phyloP scores from a whole-genome alignment of 768 basidiomycete species.

The Serpula lacrymans region DNA sequence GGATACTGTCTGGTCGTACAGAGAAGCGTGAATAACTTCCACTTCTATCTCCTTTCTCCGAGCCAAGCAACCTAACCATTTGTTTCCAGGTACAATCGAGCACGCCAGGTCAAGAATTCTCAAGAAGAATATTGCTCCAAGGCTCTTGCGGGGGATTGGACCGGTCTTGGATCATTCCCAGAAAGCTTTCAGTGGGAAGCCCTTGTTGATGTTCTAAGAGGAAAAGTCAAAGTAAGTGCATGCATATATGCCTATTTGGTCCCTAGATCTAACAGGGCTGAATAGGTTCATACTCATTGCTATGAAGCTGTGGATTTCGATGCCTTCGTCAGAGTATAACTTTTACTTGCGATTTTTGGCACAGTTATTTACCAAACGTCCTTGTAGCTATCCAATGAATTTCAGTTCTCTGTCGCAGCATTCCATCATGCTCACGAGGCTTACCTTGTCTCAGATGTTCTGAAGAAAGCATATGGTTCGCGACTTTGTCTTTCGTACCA shows the following conservation, averaged over 20 bases:
- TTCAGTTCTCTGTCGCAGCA: conserved; percentile 70
- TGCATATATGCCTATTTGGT: background rate
- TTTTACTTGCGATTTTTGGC: background rate
- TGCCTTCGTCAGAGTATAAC: conserved; percentile 55
- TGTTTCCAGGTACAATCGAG: conserved; percentile 51
- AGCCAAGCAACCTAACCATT: conserved; percentile 5
- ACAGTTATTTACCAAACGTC: conserved; percentile 2
- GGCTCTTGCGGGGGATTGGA: conserved; percentile 44
- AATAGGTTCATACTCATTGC: conserved; percentile 46
- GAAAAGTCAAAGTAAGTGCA: conserved; percentile 63
- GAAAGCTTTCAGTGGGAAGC: conserved; percentile 69
- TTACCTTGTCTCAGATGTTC: conserved; percentile 72
- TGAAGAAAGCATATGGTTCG: conserved; percentile 59
- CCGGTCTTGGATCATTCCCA: conserved; percentile 53
- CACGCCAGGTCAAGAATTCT: conserved; percentile 56
- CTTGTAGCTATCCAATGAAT: conserved; percentile 69
- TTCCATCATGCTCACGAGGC: conserved; percentile 81
- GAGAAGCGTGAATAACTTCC: conserved; percentile 42
- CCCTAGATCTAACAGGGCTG: conserved; percentile 11
- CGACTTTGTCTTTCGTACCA: background rate
- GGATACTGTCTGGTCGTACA: conserved; percentile 66
- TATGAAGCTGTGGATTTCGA: conserved; percentile 73
- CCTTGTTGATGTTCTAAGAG: conserved; percentile 67
- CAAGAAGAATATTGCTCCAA: conserved; percentile 68
- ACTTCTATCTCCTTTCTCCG: background rate